These are phyloP conservation scores for Ceratobasidium papillatum DNA, from an alignment of 1,284 basidiomycete genomes.

Conservation along the genomic window DNA sequence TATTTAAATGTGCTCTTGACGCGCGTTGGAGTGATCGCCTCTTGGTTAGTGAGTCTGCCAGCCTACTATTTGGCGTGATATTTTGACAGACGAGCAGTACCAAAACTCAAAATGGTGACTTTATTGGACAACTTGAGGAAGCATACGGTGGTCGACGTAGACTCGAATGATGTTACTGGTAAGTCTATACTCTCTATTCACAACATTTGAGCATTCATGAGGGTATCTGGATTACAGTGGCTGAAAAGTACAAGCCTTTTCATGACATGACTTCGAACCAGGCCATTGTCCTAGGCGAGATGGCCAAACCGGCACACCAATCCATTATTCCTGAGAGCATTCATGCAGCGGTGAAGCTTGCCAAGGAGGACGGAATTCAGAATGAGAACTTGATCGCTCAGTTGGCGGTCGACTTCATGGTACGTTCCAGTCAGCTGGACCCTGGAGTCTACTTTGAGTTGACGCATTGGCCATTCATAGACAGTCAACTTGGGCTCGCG, in stretches of 20 bases:
- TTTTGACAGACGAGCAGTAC: not conserved
- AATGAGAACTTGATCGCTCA: slow-evolving; percentile 42
- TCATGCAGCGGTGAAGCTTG: slow-evolving; percentile 42
- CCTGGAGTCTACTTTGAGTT: not conserved
- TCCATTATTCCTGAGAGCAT: slow-evolving; percentile 42
- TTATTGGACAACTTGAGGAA: slow-evolving; percentile 44
- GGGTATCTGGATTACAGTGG: slow-evolving; percentile 27
- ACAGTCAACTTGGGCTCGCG: slow-evolving; percentile 45
- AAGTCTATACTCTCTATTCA: not conserved
- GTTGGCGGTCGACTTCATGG: slow-evolving; percentile 47
- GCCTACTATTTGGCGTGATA: too few species aligned
- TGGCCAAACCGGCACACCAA: slow-evolving; percentile 44
- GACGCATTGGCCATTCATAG: slow-evolving; percentile 30
- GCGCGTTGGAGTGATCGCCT: not conserved
- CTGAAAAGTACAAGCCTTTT: slow-evolving; percentile 42
- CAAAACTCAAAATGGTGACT: slow-evolving; percentile 28
- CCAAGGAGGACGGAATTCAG: slow-evolving; percentile 40
- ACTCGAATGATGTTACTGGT: slow-evolving; percentile 43
- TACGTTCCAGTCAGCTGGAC: slow-evolving; percentile 4
- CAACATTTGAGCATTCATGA: not conserved
- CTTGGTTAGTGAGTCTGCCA: not conserved
- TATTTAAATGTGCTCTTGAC: not conserved
- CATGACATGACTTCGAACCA: slow-evolving; percentile 47
- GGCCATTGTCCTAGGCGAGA: slow-evolving; percentile 46
- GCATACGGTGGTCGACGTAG: slow-evolving; percentile 43